These are phyloP conservation scores for Alternaria conjuncta DNA, from an alignment of 2,329 filamentous ascomycete species.

Conservation along the genomic window DNA sequence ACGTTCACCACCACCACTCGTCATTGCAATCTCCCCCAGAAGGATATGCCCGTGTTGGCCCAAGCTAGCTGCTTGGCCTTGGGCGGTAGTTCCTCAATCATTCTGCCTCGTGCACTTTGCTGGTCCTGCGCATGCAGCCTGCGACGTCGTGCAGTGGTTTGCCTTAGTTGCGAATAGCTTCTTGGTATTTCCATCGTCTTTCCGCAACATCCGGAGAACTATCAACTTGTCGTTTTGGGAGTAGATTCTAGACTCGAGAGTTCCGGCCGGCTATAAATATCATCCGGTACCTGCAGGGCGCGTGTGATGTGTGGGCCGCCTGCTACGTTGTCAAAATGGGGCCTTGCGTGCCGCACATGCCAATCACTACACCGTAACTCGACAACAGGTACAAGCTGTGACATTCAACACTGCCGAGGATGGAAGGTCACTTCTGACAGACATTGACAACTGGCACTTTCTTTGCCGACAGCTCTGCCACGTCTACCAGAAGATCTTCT, in stretches of 20 bases:
- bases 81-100: not conserved
- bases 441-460: not conserved
- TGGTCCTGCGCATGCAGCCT: not conserved
- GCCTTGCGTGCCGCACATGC: not conserved
- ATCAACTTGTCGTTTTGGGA: not conserved
- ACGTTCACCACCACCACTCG: slow-evolving; percentile 10
- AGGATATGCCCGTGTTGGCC: not conserved
- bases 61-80: not conserved
- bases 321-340: not conserved
- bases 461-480: not conserved
- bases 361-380: not conserved
- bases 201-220: slow-evolving; percentile 4
- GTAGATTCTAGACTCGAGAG: not conserved
- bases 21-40: slow-evolving; percentile 1
- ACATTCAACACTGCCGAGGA: not conserved
- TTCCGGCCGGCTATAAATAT: not conserved
- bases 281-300: not conserved
- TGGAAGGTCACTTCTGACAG: not conserved
- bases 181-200: not conserved
- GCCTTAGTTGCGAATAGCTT: not conserved
- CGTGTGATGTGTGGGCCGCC: not conserved
- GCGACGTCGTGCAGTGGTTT: slow-evolving; percentile 3
- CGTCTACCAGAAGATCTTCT: not conserved
- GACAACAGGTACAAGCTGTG: not conserved
- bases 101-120: not conserved